Base-by-base conservation (phyloP, 1,284 basidiomycete genomes). In the Trametes pubescens region DNA sequence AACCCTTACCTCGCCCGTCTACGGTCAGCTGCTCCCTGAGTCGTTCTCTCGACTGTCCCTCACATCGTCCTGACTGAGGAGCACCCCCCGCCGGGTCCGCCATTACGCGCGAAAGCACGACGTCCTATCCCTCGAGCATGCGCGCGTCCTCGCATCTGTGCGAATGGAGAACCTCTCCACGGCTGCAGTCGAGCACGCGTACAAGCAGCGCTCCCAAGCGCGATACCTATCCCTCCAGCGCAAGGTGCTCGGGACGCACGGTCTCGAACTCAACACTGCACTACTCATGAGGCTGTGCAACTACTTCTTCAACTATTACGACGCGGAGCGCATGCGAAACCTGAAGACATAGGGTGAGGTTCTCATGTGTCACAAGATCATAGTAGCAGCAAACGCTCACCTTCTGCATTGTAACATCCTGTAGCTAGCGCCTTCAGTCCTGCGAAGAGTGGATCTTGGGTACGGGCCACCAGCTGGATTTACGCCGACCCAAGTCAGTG, bases 1-100 rank as follows among this genome's bases (percentile, higher is more conserved):
- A 35, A 51, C n/a, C 32, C 49, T 32, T 51, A 35, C 32, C 29
- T 51, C 32, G 49, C 49, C 29, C 49, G 49, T 35, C 49, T 51
- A 9, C 29, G 49, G 49, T 51, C n/a, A 32, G 49, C 24, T 10
- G 13, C 10, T 6, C 26, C 9, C 21, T 21, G 21, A n/a, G n/a
- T 24, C 48, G 21, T 26, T 26, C 32, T 35, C 18, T 11, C 14
- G 14, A 2, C 26, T 51, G 1, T 34, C 48, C 13, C 13, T 9
- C 22, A 8, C 22, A 7, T n/a, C 10, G 10, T 10, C 22, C n/a
- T 24, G 4, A 21, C 44, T 4, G 22, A 29, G 47, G 26, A 13
- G 13, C 10, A 48, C 47, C 3, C 24, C 24, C 10, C 24, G 6
- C 10, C 24, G 47, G 4, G 29, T 34, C n/a, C 16, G 21, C 24